A percentile compares a stretch with the other conserved stretches of the same genome.
phyloP scores from a whole-genome alignment of 768 basidiomycete species.

The Pulveroboletus sp. region DNA sequence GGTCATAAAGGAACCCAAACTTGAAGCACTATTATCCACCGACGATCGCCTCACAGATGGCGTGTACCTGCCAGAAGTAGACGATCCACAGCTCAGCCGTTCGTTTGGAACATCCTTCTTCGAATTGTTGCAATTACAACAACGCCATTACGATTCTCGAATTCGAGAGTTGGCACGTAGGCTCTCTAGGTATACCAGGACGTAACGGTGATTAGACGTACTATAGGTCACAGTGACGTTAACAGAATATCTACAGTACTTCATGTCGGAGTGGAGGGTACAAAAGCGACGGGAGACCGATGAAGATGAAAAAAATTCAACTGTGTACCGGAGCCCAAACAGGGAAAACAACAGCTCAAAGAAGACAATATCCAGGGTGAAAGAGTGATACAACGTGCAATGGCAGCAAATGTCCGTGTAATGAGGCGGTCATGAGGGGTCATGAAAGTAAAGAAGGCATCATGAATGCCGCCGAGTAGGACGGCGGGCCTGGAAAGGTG shows the following conservation, averaged over 20 bases:
- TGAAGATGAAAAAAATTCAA: conserved; percentile 22
- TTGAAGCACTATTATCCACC: conserved; percentile 81
- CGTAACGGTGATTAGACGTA: conserved; percentile 31
- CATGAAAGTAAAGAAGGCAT: conserved; percentile 34
- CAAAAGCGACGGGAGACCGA: conserved; percentile 16
- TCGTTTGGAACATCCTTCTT: conserved; percentile 84
- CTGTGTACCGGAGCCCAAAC: conserved; percentile 10
- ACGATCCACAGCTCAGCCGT: conserved; percentile 82
- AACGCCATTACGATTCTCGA: conserved; percentile 58
- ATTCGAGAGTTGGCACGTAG: conserved; percentile 65
- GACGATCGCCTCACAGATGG: conserved; percentile 86
- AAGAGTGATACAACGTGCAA: conserved; percentile 22
- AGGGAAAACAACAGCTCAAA: conserved; percentile 19
- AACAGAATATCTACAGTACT: conserved; percentile 34
- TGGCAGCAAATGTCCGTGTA: conserved; percentile 17
- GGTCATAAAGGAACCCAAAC: conserved; percentile 70
- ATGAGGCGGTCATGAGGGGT: conserved; percentile 26
- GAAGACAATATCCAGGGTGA: conserved; percentile 30
- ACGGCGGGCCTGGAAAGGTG: conserved; percentile 18
- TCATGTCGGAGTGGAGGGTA: conserved; percentile 18
- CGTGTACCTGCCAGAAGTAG: conserved; percentile 76
- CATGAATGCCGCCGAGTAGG: conserved; percentile 30
- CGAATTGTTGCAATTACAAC: conserved; percentile 68
- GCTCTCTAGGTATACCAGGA: conserved; percentile 44
- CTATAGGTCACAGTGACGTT: conserved; percentile 26